These are phyloP conservation scores for Prinsepia uniflora DNA, from an alignment of 306 rosid genomes.

Conservation along the genomic window DNA sequence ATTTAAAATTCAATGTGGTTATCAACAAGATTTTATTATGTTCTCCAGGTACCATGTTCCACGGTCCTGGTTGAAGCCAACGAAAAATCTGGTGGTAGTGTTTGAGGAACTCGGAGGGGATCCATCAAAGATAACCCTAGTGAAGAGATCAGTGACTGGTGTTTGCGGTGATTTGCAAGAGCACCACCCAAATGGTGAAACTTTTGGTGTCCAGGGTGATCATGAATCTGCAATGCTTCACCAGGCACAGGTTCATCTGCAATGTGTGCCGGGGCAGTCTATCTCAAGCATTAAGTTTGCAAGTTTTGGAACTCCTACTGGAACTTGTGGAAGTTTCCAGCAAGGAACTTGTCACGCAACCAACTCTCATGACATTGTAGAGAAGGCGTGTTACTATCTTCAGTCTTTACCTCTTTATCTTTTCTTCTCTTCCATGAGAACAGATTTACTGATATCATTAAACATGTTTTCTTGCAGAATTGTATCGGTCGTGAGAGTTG, in stretches of 20 bases:
- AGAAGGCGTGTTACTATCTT: slow-evolving; percentile 31
- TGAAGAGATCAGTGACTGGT: slow-evolving; percentile 46
- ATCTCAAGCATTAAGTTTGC: slow-evolving; percentile 40
- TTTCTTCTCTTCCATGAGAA: background rate
- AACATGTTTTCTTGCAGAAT: slow-evolving; percentile 24
- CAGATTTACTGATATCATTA: background rate
- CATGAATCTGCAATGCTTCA: slow-evolving; percentile 23
- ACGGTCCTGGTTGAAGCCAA: slow-evolving; percentile 91
- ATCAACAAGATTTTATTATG: slow-evolving; percentile 8
- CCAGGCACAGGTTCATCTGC: slow-evolving; percentile 27
- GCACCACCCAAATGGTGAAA: slow-evolving; percentile 25
- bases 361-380: slow-evolving; percentile 30
- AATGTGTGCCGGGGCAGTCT: slow-evolving; percentile 34
- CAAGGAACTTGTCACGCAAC: slow-evolving; percentile 39
- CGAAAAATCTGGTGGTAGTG: slow-evolving; percentile 59
- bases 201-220: slow-evolving; percentile 14
- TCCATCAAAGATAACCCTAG: slow-evolving; percentile 59
- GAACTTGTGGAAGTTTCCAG: slow-evolving; percentile 38
- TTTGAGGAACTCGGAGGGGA: slow-evolving; percentile 97
- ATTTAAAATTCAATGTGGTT: background rate
- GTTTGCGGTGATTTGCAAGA: slow-evolving; percentile 38
- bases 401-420: background rate
- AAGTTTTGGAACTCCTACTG: slow-evolving; percentile 37
- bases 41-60: slow-evolving; percentile 91
- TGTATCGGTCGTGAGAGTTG: slow-evolving; percentile 37